These are phyloP conservation scores for Endotrypanum monterogeii DNA, from an alignment of 208 protist species.

Conservation along the genomic window DNA sequence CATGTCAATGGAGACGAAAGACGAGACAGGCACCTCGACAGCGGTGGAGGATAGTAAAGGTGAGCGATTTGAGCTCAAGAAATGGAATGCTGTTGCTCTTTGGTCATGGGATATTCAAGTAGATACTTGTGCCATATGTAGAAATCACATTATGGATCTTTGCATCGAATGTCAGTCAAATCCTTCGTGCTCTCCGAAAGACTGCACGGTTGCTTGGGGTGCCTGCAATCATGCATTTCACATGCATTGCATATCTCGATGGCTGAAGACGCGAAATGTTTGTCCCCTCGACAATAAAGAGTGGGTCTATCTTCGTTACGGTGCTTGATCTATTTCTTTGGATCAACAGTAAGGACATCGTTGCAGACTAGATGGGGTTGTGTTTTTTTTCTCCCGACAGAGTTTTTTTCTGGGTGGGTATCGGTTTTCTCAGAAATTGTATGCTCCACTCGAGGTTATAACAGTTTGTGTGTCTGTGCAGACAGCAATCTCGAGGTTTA, in stretches of 20 bases:
- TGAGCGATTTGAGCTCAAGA: constrained; percentile 91
- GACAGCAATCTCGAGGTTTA: too few species aligned
- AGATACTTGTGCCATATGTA: constrained; percentile 98
- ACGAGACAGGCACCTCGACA: constrained; percentile 4
- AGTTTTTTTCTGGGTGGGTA: neutral
- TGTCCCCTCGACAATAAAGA: constrained; percentile 98
- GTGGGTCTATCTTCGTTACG: constrained; percentile 98
- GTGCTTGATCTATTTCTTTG: constrained; percentile 44
- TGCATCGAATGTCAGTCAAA: constrained; percentile 99
- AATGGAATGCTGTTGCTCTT: constrained; percentile 98
- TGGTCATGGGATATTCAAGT: constrained; percentile 99
- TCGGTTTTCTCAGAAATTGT: neutral
- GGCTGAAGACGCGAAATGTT: constrained; percentile 98
- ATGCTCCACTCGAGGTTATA: neutral
- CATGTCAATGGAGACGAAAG: constrained; percentile 24
- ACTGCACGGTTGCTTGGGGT: constrained; percentile 98
- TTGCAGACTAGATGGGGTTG: neutral
- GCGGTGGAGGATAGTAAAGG: constrained; percentile 24
- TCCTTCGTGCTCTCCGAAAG: constrained; percentile 85
- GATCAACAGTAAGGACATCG: too few species aligned
- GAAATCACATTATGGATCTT: constrained; percentile 99
- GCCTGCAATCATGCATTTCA: constrained; percentile 99
- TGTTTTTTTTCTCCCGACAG: neutral
- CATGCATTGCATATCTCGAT: constrained; percentile 98
- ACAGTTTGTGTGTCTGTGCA: too few species aligned